Evolutionary conservation across 495 filamentous ascomycete genomes (phyloP).

Genomic region (Echria macrotheca): DNA sequence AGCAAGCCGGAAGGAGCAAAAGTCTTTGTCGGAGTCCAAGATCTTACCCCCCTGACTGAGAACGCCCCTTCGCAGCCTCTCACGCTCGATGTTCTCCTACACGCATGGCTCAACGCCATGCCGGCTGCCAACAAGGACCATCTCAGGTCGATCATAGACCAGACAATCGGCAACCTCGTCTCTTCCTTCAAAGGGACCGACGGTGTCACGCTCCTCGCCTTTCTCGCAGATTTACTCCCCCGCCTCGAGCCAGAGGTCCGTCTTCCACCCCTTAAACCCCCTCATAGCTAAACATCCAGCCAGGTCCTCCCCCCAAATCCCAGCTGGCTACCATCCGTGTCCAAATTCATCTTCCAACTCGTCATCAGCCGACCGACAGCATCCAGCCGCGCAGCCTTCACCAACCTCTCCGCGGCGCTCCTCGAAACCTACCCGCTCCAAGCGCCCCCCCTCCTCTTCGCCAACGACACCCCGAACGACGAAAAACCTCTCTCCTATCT

Average conservation of each 20-base stretch:
- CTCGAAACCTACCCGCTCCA: constrained; percentile 44
- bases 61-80: constrained; percentile 47
- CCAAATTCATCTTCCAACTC: constrained; percentile 37
- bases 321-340: constrained; percentile 40
- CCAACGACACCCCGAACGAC: constrained; percentile 18
- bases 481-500: constrained; percentile 54
- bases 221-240: constrained; percentile 40
- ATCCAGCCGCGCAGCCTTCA: constrained; percentile 43
- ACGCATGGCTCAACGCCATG: constrained; percentile 44
- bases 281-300: too few species aligned
- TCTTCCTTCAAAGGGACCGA: constrained; percentile 46
- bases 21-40: constrained; percentile 39
- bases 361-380: constrained; percentile 41
- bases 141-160: constrained; percentile 38
- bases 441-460: constrained; percentile 44
- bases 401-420: constrained; percentile 46
- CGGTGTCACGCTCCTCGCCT: constrained; percentile 44
- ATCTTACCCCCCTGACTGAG: constrained; percentile 47
- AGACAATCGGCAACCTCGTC: constrained; percentile 38
- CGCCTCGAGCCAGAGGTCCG: constrained; percentile 36
- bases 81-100: constrained; percentile 45
- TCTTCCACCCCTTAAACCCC: too few species aligned
- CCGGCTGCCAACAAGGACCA: constrained; percentile 16
- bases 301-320: constrained; percentile 33
- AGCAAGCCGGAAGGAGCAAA: constrained; percentile 40